Conservation (phyloP, 495 filamentous ascomycete species). For the Entonaema liquescens region DNA sequence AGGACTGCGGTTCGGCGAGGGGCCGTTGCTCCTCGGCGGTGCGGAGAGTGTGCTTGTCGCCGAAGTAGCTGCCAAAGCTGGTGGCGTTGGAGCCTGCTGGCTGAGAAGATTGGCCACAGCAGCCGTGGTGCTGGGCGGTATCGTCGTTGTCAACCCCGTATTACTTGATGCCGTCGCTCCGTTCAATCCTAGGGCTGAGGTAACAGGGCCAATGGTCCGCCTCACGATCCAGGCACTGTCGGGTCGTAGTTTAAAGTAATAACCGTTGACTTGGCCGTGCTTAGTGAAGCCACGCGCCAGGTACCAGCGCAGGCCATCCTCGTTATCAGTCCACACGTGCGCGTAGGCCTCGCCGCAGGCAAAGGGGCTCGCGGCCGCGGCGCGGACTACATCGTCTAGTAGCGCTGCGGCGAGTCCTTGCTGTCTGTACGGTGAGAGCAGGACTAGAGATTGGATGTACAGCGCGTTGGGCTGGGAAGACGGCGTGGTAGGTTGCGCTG, state of each 20-base stretch:
- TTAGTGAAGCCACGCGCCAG: conserved; percentile 75
- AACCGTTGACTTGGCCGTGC: conserved; percentile 67
- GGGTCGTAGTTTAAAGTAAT: conserved; percentile 86
- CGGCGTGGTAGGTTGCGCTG: conserved; percentile 15
- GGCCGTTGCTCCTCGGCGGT: conserved; percentile 25
- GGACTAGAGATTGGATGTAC: conserved; percentile 87
- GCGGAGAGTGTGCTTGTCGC: neutral
- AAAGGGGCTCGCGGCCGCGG: conserved; percentile 47
- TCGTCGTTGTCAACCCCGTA: neutral
- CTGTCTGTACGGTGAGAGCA: conserved; percentile 82
- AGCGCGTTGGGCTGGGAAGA: conserved; percentile 58
- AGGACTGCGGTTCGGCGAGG: conserved; percentile 34
- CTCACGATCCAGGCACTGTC: conserved; percentile 80
- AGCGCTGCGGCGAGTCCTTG: conserved; percentile 81
- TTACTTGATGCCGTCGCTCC: neutral
- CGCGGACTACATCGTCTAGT: conserved; percentile 64
- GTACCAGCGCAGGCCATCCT: conserved; percentile 90
- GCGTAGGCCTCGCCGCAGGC: conserved; percentile 67
- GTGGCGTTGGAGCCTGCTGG: conserved; percentile 3
- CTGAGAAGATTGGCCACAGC: conserved; percentile 46
- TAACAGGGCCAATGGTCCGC: conserved; percentile 41
- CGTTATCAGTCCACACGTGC: conserved; percentile 94
- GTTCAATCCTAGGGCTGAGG: neutral
- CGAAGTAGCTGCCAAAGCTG: neutral
- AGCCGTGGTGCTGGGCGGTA: conserved; percentile 39